A percentile compares a stretch with the other conserved stretches of the same genome.
Conservation (phyloP, 2,329 filamentous ascomycete species). For the Verticillium zaregamsianum region DNA sequence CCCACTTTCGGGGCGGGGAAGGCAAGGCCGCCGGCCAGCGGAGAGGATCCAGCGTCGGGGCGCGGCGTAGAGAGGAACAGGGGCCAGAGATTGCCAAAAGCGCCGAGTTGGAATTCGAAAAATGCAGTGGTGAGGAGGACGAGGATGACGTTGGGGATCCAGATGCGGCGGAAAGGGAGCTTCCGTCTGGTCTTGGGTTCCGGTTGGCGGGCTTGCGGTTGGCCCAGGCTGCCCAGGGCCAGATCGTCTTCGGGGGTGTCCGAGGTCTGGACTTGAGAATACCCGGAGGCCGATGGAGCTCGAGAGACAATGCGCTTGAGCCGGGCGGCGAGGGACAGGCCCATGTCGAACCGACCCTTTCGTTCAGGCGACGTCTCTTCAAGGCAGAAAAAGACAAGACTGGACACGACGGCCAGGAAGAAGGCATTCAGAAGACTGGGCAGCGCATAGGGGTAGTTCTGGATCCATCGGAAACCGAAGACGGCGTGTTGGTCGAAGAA, state of each 20-base stretch:
- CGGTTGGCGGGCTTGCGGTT: conserved; percentile 1
- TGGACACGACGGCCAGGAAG: conserved; percentile 52
- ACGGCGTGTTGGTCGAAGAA: conserved; percentile 58
- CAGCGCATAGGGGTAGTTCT: conserved; percentile 62
- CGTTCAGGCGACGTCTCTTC: conserved; percentile 56
- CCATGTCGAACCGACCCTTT: conserved; percentile 39
- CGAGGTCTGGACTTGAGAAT: background rate
- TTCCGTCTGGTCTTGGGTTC: conserved; percentile 5
- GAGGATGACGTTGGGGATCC: conserved; percentile 43
- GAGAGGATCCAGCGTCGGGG: conserved; percentile 25
- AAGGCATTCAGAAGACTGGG: conserved; percentile 64
- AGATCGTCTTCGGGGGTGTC: background rate
- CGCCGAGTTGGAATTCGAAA: conserved; percentile 65
- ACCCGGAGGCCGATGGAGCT: background rate
- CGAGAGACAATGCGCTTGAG: conserved; percentile 22
- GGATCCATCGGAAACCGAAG: conserved; percentile 61
- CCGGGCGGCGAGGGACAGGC: conserved; percentile 30
- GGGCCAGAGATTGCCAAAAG: conserved; percentile 66
- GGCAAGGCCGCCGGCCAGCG: conserved; percentile 62
- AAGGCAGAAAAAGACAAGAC: conserved; percentile 57
- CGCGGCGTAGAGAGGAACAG: conserved; percentile 66
- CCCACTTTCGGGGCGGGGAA: conserved; percentile 65
- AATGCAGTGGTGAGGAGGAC: conserved; percentile 60
- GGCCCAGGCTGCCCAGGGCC: background rate
- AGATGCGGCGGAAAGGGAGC: conserved; percentile 37